phyloP scores from a whole-genome alignment of 169 alveolate species.

The Eimeria falciformis region DNA sequence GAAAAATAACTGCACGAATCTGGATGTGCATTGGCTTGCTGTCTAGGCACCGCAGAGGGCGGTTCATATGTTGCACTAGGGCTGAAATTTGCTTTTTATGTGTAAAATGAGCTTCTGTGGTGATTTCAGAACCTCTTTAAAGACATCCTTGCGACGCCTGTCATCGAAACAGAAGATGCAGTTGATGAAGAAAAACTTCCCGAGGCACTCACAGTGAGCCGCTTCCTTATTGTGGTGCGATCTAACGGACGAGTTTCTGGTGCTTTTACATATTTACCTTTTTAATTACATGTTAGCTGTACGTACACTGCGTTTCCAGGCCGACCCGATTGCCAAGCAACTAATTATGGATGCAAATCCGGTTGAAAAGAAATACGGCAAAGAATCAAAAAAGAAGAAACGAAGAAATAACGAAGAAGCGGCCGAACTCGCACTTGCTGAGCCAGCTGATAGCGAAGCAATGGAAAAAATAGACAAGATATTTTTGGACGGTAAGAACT shows the following conservation, averaged over 20 bases:
- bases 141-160: slow-evolving; percentile 5
- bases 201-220: neutral
- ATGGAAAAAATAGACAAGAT: neutral
- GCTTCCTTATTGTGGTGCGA: too few relatives aligned
- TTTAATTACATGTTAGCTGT: neutral
- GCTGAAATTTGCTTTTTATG: neutral
- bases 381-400: too few relatives aligned
- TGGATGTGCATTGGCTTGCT: too few relatives aligned
- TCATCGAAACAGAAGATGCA: neutral
- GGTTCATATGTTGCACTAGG: neutral
- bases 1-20: neutral
- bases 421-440: neutral
- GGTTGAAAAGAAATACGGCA: too few relatives aligned
- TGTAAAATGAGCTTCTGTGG: too few relatives aligned
- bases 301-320: neutral
- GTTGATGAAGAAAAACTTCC: neutral
- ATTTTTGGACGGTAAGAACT: neutral
- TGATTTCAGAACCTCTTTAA: neutral
- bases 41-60: too few relatives aligned
- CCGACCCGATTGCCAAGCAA: neutral
- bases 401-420: neutral
- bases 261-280: neutral
- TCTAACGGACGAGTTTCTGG: neutral
- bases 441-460: neutral
- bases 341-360: neutral